A percentile compares a stretch with the other conserved stretches of the same genome.
Conservation (phyloP, 2,329 filamentous ascomycete species). For the Exophiala aquamarina region DNA sequence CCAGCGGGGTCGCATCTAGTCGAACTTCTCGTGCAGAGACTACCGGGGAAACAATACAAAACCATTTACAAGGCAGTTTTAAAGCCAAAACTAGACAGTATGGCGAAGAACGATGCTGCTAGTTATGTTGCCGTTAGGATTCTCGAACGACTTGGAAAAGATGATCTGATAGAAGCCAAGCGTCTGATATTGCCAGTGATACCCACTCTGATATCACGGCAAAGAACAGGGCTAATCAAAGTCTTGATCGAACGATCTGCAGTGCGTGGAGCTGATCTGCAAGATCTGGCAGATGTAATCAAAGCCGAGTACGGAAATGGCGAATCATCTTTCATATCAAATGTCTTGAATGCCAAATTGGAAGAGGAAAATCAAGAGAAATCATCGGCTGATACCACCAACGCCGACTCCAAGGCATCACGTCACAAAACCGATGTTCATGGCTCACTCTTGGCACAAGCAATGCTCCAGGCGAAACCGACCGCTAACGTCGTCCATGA, state of each 20-base stretch:
- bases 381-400: slow-evolving; percentile 31
- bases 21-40: slow-evolving; percentile 78
- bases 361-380: slow-evolving; percentile 45
- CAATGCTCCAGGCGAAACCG: slow-evolving; percentile 74
- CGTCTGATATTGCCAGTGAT: slow-evolving; percentile 72
- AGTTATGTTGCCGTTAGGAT: slow-evolving; percentile 83
- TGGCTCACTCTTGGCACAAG: slow-evolving; percentile 76
- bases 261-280: slow-evolving; percentile 61
- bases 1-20: slow-evolving; percentile 84
- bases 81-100: slow-evolving; percentile 72
- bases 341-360: slow-evolving; percentile 59
- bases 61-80: slow-evolving; percentile 78
- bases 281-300: slow-evolving; percentile 56
- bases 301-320: slow-evolving; percentile 59
- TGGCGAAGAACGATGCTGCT: slow-evolving; percentile 86
- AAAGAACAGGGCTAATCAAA: slow-evolving; percentile 75
- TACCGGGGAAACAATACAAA: slow-evolving; percentile 89
- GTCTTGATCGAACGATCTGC: slow-evolving; percentile 80
- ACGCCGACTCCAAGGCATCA: slow-evolving; percentile 47
- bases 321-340: slow-evolving; percentile 52
- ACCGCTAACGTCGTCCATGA: slow-evolving; percentile 71
- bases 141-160: slow-evolving; percentile 79
- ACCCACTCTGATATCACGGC: slow-evolving; percentile 69
- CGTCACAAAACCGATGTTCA: slow-evolving; percentile 54
- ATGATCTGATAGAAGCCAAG: slow-evolving; percentile 75